Evolutionary conservation across 306 rosid genomes (phyloP), one percentile per base, ranked within the genome.

Genomic region (Senna siamea): DNA sequence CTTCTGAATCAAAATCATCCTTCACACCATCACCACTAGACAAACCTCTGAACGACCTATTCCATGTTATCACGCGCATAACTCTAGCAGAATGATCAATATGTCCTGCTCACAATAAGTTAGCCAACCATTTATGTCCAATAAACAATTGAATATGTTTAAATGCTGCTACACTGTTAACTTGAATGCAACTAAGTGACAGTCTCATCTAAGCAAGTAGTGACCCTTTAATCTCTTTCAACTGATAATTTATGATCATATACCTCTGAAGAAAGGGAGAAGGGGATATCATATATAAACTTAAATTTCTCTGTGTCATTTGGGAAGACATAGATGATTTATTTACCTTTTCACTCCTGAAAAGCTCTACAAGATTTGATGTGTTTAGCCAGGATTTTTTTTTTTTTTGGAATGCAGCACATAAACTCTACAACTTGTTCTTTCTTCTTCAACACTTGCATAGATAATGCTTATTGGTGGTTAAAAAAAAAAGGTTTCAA

Each of bases 31-130:
- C 88, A 57, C 83, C 88, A 56, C 73, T 81, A 40, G 87, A 73
- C 18, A 87, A 37, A 70, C 91, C 91, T 80, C 74, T 77, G 84
- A 87, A 84, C 13, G 91, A 87, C 38, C 81, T 74, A 66, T 87
- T 62, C 89, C 89, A 87, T 0, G 91, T 87, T 51, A 87, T 84
- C 38, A 87, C 91, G 6, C 87, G 89, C 91, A 87, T 85, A 5
- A 87, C 89, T 76, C 91, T 80, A 13, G 83, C 87, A 20, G 91
- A 84, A 74, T 87, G 91, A 82, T 87, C 89, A 67, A 87, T 87
- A 30, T 82, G 87, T 19, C 89, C 91, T 87, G 82, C 65, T 77
- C 19, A 57, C 54, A 5, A 55, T 10, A 69, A 34, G 23, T 69
- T 59, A 69, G 15, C 1, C 53, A 28, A 20, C 11, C 12, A 22